These are phyloP conservation scores for Lactarius sanguifluus DNA, from an alignment of 768 basidiomycete genomes.

Conservation along the genomic window DNA sequence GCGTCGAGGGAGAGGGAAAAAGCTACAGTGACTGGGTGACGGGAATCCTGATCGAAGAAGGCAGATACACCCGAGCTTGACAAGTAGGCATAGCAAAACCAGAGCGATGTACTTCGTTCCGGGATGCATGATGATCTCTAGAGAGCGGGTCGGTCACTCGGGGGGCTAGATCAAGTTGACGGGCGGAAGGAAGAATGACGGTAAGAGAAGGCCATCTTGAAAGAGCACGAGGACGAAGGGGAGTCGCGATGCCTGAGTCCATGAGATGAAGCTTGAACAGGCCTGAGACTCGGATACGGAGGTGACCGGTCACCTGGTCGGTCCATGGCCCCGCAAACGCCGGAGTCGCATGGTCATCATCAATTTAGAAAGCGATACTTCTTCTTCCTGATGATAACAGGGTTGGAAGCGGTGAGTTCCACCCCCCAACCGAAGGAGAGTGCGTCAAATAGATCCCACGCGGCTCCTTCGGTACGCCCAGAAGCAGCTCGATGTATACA, in stretches of 20 bases:
- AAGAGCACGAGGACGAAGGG: background rate
- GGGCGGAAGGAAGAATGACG: background rate
- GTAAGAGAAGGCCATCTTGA: background rate
- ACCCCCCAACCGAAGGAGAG: background rate
- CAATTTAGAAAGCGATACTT: background rate
- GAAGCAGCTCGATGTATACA: background rate
- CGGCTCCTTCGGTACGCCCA: background rate
- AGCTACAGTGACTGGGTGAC: background rate
- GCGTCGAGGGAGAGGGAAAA: background rate
- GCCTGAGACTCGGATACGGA: background rate
- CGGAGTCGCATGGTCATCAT: background rate
- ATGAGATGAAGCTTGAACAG: background rate
- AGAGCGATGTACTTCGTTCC: constrained; percentile 5
- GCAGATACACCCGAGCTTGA: constrained; percentile 13
- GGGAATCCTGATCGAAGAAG: background rate
- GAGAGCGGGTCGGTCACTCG: background rate
- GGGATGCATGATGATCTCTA: background rate
- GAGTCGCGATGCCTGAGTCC: background rate
- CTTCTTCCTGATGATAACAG: background rate
- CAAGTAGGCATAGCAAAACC: constrained; percentile 6
- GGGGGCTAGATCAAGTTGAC: background rate
- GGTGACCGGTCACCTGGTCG: background rate
- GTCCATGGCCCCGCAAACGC: background rate
- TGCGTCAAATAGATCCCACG: background rate
- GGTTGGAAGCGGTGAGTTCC: background rate